Evolutionary conservation across 441 rosid genomes (phyloP), one percentile per base, ranked within the genome.

Genomic region (Rhodomyrtus psidioides): DNA sequence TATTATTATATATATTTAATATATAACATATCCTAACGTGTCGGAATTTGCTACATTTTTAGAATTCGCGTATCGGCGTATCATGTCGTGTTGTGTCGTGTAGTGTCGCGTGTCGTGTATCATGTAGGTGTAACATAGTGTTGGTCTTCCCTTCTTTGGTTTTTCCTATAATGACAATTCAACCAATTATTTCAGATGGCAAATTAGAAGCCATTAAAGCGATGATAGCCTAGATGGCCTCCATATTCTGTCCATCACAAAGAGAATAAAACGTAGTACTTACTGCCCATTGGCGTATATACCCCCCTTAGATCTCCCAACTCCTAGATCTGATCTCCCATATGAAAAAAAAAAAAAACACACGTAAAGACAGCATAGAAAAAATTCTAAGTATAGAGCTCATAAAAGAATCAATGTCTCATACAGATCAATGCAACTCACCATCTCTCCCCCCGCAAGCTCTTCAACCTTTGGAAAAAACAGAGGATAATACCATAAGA

Each of bases 111-210:
- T n/a, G n/a, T n/a, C n/a, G n/a, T n/a, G n/a, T n/a, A n/a, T n/a
- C n/a, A n/a, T n/a, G n/a, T n/a, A n/a, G n/a, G n/a, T n/a, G n/a
- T n/a, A n/a, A n/a, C n/a, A n/a, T n/a, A n/a, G 93, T 17, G 92
- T 92, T 59, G 93, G 97, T 92, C 99, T 94, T 89, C 99, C 99
- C 90, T 92, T 97, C 94, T 97, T 94, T 6, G 99, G 99, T 62
- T 97, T 97, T 86, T 98, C 99, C 90, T 94, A 91, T 65, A 2
- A 27, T 2, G 39, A 44, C 24, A 56, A 28, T 81, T 27, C 24
- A 28, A 49, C 57, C 26, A 51, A 51, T 28, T 27, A 53, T 51
- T 46, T 24, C 34, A 57, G 44, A 28, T 46, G 28, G 9, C 26
- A 19, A 54, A 82, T 26, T 82, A 9, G n/a, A 70, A 46, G n/a